Evolutionary conservation across 257 asterid species (phyloP), one percentile per base, ranked within the genome.

Genomic region (Mitragyna speciosa): DNA sequence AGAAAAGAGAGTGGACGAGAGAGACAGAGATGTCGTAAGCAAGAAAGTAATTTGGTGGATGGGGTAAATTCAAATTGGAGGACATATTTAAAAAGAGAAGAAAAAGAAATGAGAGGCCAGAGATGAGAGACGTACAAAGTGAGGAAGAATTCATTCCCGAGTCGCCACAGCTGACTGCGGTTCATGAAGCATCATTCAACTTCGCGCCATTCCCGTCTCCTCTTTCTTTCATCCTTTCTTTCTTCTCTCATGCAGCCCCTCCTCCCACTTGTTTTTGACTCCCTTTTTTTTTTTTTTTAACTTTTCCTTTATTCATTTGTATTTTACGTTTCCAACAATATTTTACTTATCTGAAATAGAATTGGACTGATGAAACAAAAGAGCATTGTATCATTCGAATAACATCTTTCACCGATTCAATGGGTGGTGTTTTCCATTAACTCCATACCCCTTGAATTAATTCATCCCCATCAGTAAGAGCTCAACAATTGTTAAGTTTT

Each of bases 171-270:
- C 85, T 79, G 89, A 77, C 83, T 41, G 54, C 56, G 58, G 70
- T 76, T 43, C 78, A 56, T 59, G 83, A 77, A 84, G 83, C 84
- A 67, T 82, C 86, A 79, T 86, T 71, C 78, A 83, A 84, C 41
- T 87, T 88, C 85, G 90, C 92, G 90, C 89, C 91, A 84, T 59
- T 1, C 76, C 67, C 83, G 20, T 75, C 15, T 31, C 70, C 73
- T 31, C n/a, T 30, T 17, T 36, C 43, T 24, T 45, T 14, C 7
- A 76, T 75, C 26, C 65, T 54, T 26, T 39, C 26, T 7, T 15
- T 33, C 1, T 39, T 36, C 26, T 20, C 0, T 5, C 16, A 51
- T 14, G 58, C 58, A 4, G 58, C 58, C 36, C 16, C 15, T 8
- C 28, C 6, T 39, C 14, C 14, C 20, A 19, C 20, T 66, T 15